phyloP scores from a whole-genome alignment of 805 yeast genomes.

The Yamadazyma phyllophila region DNA sequence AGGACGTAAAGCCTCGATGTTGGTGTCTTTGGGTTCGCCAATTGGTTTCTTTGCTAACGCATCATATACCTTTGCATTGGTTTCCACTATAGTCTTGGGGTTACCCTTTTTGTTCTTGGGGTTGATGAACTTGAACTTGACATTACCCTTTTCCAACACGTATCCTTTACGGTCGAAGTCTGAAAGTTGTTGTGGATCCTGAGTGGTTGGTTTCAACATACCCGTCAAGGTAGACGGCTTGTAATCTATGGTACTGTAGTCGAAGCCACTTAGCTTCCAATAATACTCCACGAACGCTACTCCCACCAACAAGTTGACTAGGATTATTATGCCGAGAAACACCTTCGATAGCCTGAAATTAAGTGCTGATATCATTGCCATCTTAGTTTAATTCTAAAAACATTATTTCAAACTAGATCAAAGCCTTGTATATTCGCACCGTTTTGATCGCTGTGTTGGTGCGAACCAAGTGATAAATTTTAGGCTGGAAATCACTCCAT shows the following conservation, averaged over 20 bases:
- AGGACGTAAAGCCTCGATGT: conserved; percentile 28
- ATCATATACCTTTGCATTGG: conserved; percentile 39
- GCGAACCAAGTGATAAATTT: too few species aligned
- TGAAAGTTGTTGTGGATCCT: not conserved
- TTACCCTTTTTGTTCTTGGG: conserved; percentile 24
- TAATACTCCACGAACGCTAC: conserved; percentile 11
- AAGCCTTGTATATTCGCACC: not conserved
- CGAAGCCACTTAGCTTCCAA: conserved; percentile 5
- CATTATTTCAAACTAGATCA: not conserved
- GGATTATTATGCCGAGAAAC: conserved; percentile 9
- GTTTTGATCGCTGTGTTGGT: conserved; percentile 1
- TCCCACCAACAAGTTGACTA: conserved; percentile 14
- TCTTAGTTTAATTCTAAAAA: not conserved
- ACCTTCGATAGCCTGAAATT: conserved; percentile 15
- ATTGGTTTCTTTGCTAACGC: conserved; percentile 36
- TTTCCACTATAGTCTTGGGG: conserved; percentile 32
- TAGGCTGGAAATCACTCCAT: not conserved
- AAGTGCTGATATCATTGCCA: conserved; percentile 19
- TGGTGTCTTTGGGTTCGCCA: conserved; percentile 46
- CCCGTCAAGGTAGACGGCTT: too few species aligned
- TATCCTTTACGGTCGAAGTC: conserved; percentile 4
- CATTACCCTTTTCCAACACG: conserved; percentile 22
- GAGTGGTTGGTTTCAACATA: too few species aligned
- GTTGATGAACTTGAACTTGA: conserved; percentile 33
- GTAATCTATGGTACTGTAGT: conserved; percentile 3